A percentile compares a stretch with the other conserved stretches of the same genome.
phyloP scores from a whole-genome alignment of 148 eudicot genomes.

The Spergularia marina region DNA sequence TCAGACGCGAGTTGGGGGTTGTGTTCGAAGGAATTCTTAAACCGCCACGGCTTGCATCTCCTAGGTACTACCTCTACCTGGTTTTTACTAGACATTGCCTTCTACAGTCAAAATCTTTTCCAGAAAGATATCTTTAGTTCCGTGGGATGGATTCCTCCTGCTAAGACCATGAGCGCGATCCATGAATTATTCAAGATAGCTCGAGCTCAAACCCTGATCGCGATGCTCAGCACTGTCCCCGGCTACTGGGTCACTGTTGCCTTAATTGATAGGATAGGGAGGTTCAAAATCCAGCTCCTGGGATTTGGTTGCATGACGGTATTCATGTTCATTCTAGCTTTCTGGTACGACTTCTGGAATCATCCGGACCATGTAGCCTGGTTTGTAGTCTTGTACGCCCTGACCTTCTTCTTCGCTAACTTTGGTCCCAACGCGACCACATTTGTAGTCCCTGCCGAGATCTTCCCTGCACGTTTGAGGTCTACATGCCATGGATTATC shows the following conservation, averaged over 20 bases:
- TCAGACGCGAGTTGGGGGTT: conserved; percentile 36
- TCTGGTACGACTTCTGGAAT: conserved; percentile 57
- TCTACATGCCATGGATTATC: conserved; percentile 70
- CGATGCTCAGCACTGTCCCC: conserved; percentile 58
- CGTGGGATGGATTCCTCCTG: conserved; percentile 58
- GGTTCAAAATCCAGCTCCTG: conserved; percentile 51
- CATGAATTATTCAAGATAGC: conserved; percentile 50
- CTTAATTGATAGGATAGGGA: conserved; percentile 49
- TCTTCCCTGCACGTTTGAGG: conserved; percentile 64
- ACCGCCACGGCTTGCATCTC: conserved; percentile 54
- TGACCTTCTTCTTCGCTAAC: conserved; percentile 63
- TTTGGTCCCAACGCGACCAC: conserved; percentile 72
- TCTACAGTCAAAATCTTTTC: conserved; percentile 63
- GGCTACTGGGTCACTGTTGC: conserved; percentile 69
- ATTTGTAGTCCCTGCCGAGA: conserved; percentile 70
- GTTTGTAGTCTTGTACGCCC: conserved; percentile 53
- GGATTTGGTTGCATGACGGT: conserved; percentile 63
- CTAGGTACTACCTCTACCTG: conserved; percentile 57
- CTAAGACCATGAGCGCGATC: conserved; percentile 52
- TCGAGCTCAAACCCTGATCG: conserved; percentile 60
- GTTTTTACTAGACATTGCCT: conserved; percentile 69
- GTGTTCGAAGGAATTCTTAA: conserved; percentile 46
- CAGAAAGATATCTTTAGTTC: conserved; percentile 67
- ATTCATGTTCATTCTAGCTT: conserved; percentile 53
- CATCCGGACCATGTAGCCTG: conserved; percentile 46